phyloP scores from a whole-genome alignment of 2,329 filamentous ascomycete genomes.

The Botrytis elliptica region DNA sequence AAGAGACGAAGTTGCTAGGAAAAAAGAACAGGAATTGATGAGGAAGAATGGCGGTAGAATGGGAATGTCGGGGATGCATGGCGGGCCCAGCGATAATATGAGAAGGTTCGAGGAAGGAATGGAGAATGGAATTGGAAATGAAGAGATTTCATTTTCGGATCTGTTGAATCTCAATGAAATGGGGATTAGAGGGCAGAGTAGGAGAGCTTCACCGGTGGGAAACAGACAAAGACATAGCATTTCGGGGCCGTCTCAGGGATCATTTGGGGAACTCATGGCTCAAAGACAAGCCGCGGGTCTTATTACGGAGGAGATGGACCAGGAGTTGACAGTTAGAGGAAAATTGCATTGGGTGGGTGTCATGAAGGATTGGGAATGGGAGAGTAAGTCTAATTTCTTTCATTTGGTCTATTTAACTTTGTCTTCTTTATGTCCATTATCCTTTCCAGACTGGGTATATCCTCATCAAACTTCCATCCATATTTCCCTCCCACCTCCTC shows the following conservation, averaged over 20 bases:
- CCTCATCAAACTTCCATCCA: neutral
- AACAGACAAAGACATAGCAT: conserved; percentile 23
- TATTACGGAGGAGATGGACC: conserved; percentile 48
- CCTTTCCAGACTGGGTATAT: neutral
- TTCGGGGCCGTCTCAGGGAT: conserved; percentile 21
- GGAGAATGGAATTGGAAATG: conserved; percentile 26
- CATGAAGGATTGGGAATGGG: conserved; percentile 72
- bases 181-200: conserved; percentile 22
- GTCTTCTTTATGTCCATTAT: neutral
- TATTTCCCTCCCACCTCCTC: neutral
- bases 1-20: conserved; percentile 49
- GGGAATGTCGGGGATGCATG: neutral
- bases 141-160: conserved; percentile 35
- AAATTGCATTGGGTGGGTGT: conserved; percentile 68
- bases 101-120: conserved; percentile 38
- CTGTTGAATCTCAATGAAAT: conserved; percentile 35
- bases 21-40: conserved; percentile 28
- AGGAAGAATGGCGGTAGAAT: conserved; percentile 25
- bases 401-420: neutral
- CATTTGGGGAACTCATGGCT: conserved; percentile 22
- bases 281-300: conserved; percentile 29
- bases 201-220: neutral
- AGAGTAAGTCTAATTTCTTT: conserved; percentile 51
- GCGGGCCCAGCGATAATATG: conserved; percentile 24
- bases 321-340: conserved; percentile 63